Conservation (phyloP, 768 basidiomycete species). For the Imleria badia region DNA sequence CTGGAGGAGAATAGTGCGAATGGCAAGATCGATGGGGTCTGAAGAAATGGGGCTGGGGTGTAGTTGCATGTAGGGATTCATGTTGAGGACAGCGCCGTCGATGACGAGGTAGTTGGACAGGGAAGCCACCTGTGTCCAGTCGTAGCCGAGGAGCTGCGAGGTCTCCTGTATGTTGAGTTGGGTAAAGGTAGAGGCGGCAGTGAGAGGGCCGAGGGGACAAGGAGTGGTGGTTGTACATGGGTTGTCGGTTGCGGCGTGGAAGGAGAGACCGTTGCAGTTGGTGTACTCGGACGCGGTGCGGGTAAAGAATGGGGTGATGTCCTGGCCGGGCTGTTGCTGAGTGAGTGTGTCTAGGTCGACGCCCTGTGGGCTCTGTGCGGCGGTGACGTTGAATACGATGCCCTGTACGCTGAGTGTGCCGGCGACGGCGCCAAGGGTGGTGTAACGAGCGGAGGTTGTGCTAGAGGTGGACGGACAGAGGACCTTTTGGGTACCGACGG, state of each 20-base stretch:
- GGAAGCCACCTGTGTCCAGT: constrained; percentile 84
- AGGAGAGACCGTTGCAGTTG: constrained; percentile 59
- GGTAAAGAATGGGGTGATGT: constrained; percentile 85
- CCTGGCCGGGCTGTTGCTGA: constrained; percentile 66
- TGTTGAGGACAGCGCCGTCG: constrained; percentile 92
- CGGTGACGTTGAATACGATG: constrained; percentile 69
- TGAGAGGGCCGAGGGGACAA: constrained; percentile 69
- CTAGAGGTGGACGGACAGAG: constrained; percentile 70
- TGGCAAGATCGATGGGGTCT: constrained; percentile 79
- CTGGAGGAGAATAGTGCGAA: constrained; percentile 68
- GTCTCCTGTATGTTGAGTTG: constrained; percentile 69
- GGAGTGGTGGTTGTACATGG: constrained; percentile 62
- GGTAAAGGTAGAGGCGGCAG: constrained; percentile 53
- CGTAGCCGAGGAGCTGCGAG: constrained; percentile 74
- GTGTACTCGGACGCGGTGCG: constrained; percentile 66
- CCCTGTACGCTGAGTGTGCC: constrained; percentile 80
- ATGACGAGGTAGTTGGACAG: constrained; percentile 79
- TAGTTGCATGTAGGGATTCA: constrained; percentile 78
- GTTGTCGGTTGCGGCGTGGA: constrained; percentile 68
- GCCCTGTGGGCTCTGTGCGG: constrained; percentile 41
- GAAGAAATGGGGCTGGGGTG: constrained; percentile 65
- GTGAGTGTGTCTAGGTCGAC: constrained; percentile 63
- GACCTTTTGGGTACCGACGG: constrained; percentile 90
- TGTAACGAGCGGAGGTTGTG: constrained; percentile 43
- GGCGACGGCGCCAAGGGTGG: constrained; percentile 52